Percentiles rank a stretch among this genome's conserved stretches.
Conservation (phyloP, 2,329 filamentous ascomycete genomes). For the Colletotrichum theobromicola region DNA sequence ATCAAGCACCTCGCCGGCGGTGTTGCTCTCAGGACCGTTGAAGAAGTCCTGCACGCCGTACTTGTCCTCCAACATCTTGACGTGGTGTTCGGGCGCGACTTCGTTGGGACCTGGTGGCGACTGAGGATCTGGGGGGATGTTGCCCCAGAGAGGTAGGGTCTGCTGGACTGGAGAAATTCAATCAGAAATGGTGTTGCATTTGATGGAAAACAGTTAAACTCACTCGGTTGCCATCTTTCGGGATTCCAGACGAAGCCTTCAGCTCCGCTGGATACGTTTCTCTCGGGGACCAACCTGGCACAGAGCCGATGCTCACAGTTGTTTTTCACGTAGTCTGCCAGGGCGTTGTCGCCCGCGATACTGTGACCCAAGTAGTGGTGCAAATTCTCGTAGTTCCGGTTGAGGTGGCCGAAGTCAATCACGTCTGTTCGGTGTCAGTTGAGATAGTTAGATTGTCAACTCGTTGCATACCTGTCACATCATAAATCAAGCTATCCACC, state of each 20-base stretch:
- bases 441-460: too few relatives aligned
- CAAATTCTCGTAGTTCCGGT: neutral
- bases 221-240: neutral
- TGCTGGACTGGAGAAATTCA: neutral
- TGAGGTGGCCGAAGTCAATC: neutral
- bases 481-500: conserved; percentile 7
- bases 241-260: neutral
- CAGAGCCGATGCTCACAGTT: neutral
- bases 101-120: neutral
- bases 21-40: neutral
- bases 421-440: neutral
- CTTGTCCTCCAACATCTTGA: neutral
- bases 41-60: neutral
- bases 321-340: neutral
- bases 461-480: conserved; percentile 16
- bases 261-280: neutral
- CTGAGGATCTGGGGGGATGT: neutral
- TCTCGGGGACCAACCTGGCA: neutral
- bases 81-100: neutral
- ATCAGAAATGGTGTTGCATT: neutral
- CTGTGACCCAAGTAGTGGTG: neutral
- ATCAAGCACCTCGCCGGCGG: neutral
- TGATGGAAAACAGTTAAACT: neutral
- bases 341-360: neutral
- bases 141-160: neutral